Base-by-base conservation (phyloP, 495 filamentous ascomycete species). In the Lasiosphaeriaceae sp. region DNA sequence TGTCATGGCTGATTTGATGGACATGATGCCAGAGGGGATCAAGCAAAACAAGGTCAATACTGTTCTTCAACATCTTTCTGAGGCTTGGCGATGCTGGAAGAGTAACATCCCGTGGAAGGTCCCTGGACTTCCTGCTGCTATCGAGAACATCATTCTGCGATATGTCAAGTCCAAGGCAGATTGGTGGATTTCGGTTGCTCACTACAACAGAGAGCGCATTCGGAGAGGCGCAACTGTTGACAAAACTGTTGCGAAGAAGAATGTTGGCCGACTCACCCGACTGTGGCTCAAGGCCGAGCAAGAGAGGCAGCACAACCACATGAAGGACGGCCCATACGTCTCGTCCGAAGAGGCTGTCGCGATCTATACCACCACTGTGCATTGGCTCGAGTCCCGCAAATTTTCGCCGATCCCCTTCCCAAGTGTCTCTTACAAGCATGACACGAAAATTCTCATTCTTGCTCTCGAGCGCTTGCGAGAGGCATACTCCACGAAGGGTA, bases 11-110 rank as follows among this genome's bases (percentile, higher is more conserved):
- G 95, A 99, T 75, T 77, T 99, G 24, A 96, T 96, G 87, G 95
- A 99, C 64, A 99, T 99, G 95, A 99, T 99, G 95, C 95, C 95
- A 1, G 95, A 97, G 69, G 95, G 95, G 54, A 96, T 99, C 79
- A 97, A 97, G 75, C 93, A 96, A 68, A 99, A 93, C 74, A 99
- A 99, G 74, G 92, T 99, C 71, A 96, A 97, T 69, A 96, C 94
- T 1, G 93, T 99, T 34, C 78, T 99, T 47, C 94, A 99, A 65
- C 94, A 99, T 82, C 76, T 97, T 22, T 96, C 90, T 0, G 94
- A 99, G 74, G 94, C 94, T 9, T 99, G 94, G 94, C 81, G 94
- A 71, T 99, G 94, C 74, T 99, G 94, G 94, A 99, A 99, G 88
- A 96, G 92, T 80, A 98, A 98, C 66, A 97, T 98, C 64, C 94